Conservation (phyloP, 768 basidiomycete genomes). For the Mycena crocata region DNA sequence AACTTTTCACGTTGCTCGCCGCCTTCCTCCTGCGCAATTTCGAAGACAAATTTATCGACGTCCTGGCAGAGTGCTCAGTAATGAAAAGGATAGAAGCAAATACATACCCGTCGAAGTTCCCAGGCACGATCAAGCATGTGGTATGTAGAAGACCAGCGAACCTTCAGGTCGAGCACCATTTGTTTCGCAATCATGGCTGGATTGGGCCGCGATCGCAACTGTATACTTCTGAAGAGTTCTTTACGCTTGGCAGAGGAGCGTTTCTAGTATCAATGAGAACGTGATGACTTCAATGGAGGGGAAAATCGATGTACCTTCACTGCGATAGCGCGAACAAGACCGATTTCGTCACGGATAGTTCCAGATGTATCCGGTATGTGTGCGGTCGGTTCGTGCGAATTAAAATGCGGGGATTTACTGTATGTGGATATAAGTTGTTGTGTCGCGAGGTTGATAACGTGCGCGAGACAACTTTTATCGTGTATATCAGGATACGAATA, state of each 20-base stretch:
- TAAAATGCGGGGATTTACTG: conserved; percentile 38
- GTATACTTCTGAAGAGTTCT: conserved; percentile 36
- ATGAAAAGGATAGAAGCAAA: no score
- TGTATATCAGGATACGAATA: not conserved
- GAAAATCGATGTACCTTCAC: conserved; percentile 27
- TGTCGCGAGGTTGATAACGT: conserved; percentile 48
- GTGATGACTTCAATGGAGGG: not conserved
- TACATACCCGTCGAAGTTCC: no score
- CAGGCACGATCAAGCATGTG: conserved; percentile 30
- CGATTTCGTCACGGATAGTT: conserved; percentile 36
- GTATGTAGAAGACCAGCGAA: conserved; percentile 42
- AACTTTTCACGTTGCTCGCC: conserved; percentile 30
- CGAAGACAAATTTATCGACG: conserved; percentile 41
- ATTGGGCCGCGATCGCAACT: conserved; percentile 1
- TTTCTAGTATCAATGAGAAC: conserved; percentile 38
- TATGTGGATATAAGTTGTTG: conserved; percentile 41
- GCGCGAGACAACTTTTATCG: conserved; percentile 41
- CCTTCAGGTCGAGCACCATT: conserved; percentile 39
- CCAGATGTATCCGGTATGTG: conserved; percentile 1
- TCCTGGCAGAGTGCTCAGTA: no score
- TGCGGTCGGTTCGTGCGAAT: conserved; percentile 30
- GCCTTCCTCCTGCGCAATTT: conserved; percentile 31
- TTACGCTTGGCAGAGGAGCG: conserved; percentile 38
- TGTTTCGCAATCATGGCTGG: conserved; percentile 1
- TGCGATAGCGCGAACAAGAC: conserved; percentile 38